These are phyloP conservation scores for Cladosporium sp. DNA, from an alignment of 2,329 filamentous ascomycete genomes.

Conservation along the genomic window DNA sequence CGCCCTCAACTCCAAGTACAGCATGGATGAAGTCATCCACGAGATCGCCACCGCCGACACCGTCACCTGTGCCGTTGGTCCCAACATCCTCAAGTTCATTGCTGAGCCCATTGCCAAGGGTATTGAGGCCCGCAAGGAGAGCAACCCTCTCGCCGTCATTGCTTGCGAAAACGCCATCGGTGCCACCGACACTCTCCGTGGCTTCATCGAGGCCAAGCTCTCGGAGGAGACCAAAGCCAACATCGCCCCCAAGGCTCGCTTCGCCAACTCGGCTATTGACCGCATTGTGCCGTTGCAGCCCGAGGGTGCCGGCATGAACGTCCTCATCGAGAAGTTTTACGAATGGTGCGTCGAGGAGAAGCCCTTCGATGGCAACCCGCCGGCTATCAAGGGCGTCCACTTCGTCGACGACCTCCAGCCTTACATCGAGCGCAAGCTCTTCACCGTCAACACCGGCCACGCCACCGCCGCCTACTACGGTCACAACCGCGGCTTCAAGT, in stretches of 20 bases:
- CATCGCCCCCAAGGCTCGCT: constrained; percentile 72
- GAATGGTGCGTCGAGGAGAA: constrained; percentile 95
- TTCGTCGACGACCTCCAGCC: constrained; percentile 89
- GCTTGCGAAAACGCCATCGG: constrained; percentile 98
- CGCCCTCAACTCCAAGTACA: constrained; percentile 88
- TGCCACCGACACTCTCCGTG: constrained; percentile 82
- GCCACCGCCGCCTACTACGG: constrained; percentile 96
- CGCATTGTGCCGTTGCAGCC: constrained; percentile 94
- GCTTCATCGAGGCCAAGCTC: constrained; percentile 70
- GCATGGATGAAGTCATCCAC: constrained; percentile 75
- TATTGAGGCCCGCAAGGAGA: constrained; percentile 67
- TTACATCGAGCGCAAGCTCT: constrained; percentile 99
- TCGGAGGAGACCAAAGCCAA: constrained; percentile 61
- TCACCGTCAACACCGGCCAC: constrained; percentile 98
- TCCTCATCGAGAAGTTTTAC: constrained; percentile 97
- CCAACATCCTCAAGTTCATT: constrained; percentile 94
- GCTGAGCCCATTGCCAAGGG: constrained; percentile 94
- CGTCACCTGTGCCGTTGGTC: constrained; percentile 95
- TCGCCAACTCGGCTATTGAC: constrained; percentile 97
- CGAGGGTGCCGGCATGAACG: constrained; percentile 73
- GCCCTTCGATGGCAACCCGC: constrained; percentile 70
- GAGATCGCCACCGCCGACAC: constrained; percentile 85
- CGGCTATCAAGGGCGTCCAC: constrained; percentile 80
- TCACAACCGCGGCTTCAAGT: constrained; percentile 78
- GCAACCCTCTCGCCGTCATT: constrained; percentile 79